A percentile compares a stretch with the other conserved stretches of the same genome.
These are phyloP conservation scores for Fusarium anguioides DNA, from an alignment of 2,329 filamentous ascomycete genomes.

Conservation along the genomic window DNA sequence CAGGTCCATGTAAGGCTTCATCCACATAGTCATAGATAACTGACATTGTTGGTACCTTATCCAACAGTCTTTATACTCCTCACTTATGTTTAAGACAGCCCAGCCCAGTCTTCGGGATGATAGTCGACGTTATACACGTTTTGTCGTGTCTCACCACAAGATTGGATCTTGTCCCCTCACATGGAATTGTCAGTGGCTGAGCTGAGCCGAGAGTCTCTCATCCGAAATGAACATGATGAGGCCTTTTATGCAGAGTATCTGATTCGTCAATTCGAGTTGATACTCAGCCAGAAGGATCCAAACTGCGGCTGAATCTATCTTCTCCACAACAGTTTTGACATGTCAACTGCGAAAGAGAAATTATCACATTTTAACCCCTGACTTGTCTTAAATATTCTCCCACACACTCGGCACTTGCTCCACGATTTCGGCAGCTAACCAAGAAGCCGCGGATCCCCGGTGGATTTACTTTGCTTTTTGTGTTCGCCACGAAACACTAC, in stretches of 20 bases:
- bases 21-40: constrained; percentile 20
- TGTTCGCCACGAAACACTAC: constrained; percentile 36
- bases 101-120: background rate
- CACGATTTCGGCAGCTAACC: constrained; percentile 28
- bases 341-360: constrained; percentile 28
- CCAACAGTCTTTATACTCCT: background rate
- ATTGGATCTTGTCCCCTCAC: constrained; percentile 14
- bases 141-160: constrained; percentile 22
- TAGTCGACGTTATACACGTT: constrained; percentile 14
- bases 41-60: background rate
- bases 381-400: constrained; percentile 8
- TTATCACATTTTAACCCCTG: constrained; percentile 27
- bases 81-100: constrained; percentile 13
- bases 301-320: background rate
- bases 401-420: constrained; percentile 23
- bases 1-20: constrained; percentile 3
- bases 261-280: background rate
- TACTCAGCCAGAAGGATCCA: background rate
- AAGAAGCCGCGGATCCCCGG: constrained; percentile 23
- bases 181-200: constrained; percentile 18
- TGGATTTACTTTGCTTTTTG: constrained; percentile 15
- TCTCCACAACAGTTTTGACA: constrained; percentile 18
- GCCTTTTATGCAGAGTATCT: constrained; percentile 5
- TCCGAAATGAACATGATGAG: background rate
- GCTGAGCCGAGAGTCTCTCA: constrained; percentile 7